These are phyloP conservation scores for Verticillium klebahnii DNA, from an alignment of 2,329 filamentous ascomycete genomes.

Conservation along the genomic window DNA sequence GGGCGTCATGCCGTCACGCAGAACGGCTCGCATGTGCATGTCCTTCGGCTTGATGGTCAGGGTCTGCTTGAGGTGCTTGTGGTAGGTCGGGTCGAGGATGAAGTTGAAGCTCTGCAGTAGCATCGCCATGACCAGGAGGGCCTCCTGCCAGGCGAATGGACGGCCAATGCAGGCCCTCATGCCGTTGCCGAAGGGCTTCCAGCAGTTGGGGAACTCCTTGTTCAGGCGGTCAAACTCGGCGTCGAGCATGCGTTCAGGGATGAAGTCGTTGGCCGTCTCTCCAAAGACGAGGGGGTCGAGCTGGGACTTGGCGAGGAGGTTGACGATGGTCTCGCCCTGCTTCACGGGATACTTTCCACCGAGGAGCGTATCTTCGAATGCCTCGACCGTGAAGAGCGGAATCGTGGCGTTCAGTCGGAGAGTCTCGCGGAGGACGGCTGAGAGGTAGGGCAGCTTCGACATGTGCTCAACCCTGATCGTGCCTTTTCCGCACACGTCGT, in stretches of 20 bases:
- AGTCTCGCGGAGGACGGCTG: conserved; percentile 57
- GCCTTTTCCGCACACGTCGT: conserved; percentile 55
- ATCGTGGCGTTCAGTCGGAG: conserved; percentile 21
- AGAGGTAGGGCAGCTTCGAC: conserved; percentile 57
- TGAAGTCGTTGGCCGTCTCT: conserved; percentile 51
- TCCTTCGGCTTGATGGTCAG: conserved; percentile 58
- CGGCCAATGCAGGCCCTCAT: conserved; percentile 48
- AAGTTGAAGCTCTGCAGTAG: conserved; percentile 67
- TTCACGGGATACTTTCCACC: conserved; percentile 50
- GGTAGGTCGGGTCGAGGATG: conserved; percentile 51
- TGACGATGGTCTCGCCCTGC: conserved; percentile 35
- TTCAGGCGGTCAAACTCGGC: conserved; percentile 38
- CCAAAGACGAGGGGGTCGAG: conserved; percentile 53
- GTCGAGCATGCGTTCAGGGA: conserved; percentile 58
- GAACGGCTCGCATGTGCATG: conserved; percentile 52
- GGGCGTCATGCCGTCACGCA: conserved; percentile 37
- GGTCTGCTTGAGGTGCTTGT: conserved; percentile 45
- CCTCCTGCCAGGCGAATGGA: conserved; percentile 51
- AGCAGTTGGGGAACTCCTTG: conserved; percentile 24
- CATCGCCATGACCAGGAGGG: conserved; percentile 41
- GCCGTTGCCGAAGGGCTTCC: conserved; percentile 53
- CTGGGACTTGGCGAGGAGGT: conserved; percentile 45
- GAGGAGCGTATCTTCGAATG: conserved; percentile 37
- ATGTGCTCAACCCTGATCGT: conserved; percentile 55
- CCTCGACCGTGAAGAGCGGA: conserved; percentile 21